Percentiles rank a stretch among this genome's conserved stretches.
Evolutionary conservation across 2,329 filamentous ascomycete species (phyloP).

Genomic region (Blastomyces emzantsi): DNA sequence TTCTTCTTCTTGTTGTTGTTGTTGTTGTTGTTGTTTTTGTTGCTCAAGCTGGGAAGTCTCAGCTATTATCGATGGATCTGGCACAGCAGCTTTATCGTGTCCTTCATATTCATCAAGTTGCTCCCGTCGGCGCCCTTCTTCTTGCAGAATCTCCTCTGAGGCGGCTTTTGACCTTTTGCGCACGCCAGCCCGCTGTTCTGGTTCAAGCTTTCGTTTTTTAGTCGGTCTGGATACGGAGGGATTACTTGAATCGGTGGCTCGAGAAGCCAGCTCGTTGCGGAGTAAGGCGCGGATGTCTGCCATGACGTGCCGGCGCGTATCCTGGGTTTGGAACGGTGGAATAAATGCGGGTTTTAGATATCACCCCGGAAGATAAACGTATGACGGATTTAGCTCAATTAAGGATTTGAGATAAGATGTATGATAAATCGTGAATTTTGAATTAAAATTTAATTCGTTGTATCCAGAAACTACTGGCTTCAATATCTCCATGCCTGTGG

Average conservation of each 20-base stretch:
- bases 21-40: too few species aligned
- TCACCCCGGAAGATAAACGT: too few species aligned
- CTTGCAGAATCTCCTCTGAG: constrained; percentile 24
- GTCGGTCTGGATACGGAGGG: constrained; percentile 27
- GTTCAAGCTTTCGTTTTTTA: constrained; percentile 49
- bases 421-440: neutral
- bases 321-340: neutral
- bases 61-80: neutral
- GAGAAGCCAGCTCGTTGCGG: constrained; percentile 64
- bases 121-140: constrained; percentile 17
- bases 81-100: neutral
- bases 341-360: neutral
- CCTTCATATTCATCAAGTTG: constrained; percentile 10
- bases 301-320: constrained; percentile 41
- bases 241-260: constrained; percentile 57
- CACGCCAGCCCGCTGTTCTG: constrained; percentile 28
- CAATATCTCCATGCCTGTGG: too few species aligned
- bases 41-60: constrained; percentile 13
- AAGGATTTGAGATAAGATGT: neutral
- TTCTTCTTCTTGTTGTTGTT: too few species aligned
- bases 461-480: too few species aligned
- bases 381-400: neutral
- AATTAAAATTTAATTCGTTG: neutral
- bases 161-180: constrained; percentile 39
- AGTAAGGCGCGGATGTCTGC: constrained; percentile 71